phyloP scores from a whole-genome alignment of 176 grass and related monocot species.

The Carex scoparia region DNA sequence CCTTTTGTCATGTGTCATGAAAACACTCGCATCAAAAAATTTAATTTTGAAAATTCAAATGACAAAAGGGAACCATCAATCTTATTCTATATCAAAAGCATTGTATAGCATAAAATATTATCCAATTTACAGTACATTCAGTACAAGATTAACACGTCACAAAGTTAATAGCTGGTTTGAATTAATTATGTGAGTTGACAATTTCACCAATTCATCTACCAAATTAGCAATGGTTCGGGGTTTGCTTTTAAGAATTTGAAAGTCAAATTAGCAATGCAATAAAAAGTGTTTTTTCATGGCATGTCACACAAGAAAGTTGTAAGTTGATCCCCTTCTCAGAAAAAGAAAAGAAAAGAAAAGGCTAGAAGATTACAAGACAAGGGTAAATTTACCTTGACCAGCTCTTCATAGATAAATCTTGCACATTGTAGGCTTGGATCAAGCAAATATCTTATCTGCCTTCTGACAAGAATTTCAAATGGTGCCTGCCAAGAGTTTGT shows the following conservation, averaged over 20 bases:
- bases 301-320: neutral
- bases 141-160: neutral
- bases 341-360: neutral
- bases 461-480: slow-evolving; percentile 94
- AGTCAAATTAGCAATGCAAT: neutral
- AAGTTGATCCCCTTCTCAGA: neutral
- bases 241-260: neutral
- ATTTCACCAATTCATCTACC: neutral
- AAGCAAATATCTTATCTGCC: slow-evolving; percentile 71
- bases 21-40: neutral
- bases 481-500: slow-evolving; percentile 50
- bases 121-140: neutral
- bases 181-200: neutral
- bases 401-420: slow-evolving; percentile 94
- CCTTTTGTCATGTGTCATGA: neutral
- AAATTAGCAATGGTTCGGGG: neutral
- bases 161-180: neutral
- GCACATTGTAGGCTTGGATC: slow-evolving; percentile 98
- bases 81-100: neutral
- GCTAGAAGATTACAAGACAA: slow-evolving; percentile 14
- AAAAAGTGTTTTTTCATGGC: neutral
- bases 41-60: neutral
- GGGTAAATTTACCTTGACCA: slow-evolving; percentile 66
- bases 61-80: neutral
- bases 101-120: neutral